Evolutionary conservation across 495 filamentous ascomycete species (phyloP), one percentile per base, ranked within the genome.

Genomic region (Cetradonia linearis): DNA sequence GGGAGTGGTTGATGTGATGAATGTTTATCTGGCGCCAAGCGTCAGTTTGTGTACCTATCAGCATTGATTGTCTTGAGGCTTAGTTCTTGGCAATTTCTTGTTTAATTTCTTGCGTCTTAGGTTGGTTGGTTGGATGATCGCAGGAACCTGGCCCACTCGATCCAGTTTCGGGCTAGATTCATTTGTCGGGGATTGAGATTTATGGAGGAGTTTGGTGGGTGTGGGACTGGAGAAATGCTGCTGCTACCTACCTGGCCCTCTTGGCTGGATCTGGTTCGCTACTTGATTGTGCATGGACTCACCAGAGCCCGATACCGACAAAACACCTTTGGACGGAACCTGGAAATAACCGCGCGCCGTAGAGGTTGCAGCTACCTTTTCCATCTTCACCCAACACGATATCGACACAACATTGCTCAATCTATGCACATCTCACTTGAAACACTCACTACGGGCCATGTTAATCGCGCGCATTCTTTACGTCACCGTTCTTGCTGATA

Each of bases 81-180:
- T 8, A 10, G 46, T 57, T 20, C 61, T 59, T 46, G 47, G 52
- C 55, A 42, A 2, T 20, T 34, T 44, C 27, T 38, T 27, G 25
- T 7, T 18, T 42, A 27, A 42, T 37, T 9, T 55, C 50, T 49
- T 56, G 18, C 55, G 28, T 56, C 56, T 59, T 59, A 49, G 63
- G 49, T 53, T 65, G 55, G 59, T 38, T 62, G 59, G 46, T 62
- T 58, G 59, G 47, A 65, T 55, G 50, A 42, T 58, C 50, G 59
- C 59, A 65, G 57, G 57, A 40, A 42, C 31, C 40, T 34, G 36
- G 57, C 57, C 48, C 50, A 52, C 40, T 60, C 56, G 28, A 48
- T 49, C 36, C 46, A 13, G 20, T 60, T 49, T 44, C 11, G 57
- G 40, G 57, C 52, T 34, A 46, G 46, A 18, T 42, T 36, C 40